These are phyloP conservation scores for Physcomitrium patens DNA, from an alignment of 225 moss, liverwort and hornwort species.

Conservation along the genomic window DNA sequence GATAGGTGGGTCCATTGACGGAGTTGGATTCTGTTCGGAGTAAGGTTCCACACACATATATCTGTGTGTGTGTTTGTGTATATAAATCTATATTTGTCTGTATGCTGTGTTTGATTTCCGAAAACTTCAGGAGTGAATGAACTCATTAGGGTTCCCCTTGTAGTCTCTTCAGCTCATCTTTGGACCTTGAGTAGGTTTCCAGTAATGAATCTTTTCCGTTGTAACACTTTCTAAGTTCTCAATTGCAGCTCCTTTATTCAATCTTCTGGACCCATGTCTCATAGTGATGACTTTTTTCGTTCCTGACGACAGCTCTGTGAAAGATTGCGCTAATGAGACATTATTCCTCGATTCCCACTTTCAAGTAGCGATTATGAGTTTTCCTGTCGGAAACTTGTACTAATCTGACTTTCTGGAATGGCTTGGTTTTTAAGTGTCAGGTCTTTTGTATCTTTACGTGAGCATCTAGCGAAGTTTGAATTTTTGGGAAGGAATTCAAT, in stretches of 20 bases:
- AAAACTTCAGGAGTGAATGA: no score
- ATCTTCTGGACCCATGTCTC: background rate
- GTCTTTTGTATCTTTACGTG: background rate
- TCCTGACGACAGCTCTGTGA: rapidly evolving
- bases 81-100: no score
- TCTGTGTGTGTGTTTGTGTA: no score
- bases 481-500: background rate
- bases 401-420: rapidly evolving
- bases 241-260: background rate
- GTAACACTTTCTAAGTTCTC: background rate
- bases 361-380: background rate
- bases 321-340: background rate
- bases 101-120: no score
- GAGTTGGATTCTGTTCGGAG: no score
- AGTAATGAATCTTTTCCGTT: no score
- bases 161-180: no score
- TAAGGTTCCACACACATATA: no score
- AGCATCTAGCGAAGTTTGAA: background rate
- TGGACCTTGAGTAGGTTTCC: no score
- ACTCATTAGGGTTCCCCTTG: no score
- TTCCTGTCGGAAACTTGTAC: no score
- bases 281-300: background rate
- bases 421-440: background rate
- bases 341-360: background rate
- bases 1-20: no score